Evolutionary conservation across 352 stramenopile species (phyloP).

Genomic region (Globisporangium cederbergense): DNA sequence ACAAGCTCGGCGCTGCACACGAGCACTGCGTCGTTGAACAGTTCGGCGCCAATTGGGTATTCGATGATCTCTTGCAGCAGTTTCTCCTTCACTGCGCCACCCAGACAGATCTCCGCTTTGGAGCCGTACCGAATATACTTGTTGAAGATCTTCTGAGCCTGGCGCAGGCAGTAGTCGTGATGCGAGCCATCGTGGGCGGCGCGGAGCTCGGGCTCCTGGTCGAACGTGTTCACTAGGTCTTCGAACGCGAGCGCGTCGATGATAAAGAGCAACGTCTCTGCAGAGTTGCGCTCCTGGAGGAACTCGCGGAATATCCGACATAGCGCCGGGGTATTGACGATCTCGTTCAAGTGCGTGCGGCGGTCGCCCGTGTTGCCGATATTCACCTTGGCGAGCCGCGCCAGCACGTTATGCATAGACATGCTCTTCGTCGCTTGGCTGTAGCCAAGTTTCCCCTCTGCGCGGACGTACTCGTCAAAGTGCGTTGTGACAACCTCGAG

Average conservation of each 20-base stretch:
- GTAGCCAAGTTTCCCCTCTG: slow-evolving; percentile 37
- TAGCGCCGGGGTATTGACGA: slow-evolving; percentile 43
- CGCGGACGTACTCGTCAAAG: slow-evolving; percentile 57
- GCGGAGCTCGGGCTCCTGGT: slow-evolving; percentile 17
- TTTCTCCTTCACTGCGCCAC: slow-evolving; percentile 39
- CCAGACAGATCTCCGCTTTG: slow-evolving; percentile 59
- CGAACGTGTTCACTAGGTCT: slow-evolving; percentile 58
- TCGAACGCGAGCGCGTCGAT: slow-evolving; percentile 66
- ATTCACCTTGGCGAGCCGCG: slow-evolving; percentile 39
- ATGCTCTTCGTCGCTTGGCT: slow-evolving; percentile 29
- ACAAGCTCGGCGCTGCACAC: slow-evolving; percentile 60
- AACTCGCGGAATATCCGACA: slow-evolving; percentile 62
- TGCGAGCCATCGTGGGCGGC: slow-evolving; percentile 25
- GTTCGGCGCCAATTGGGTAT: slow-evolving; percentile 37
- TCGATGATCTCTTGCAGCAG: slow-evolving; percentile 42
- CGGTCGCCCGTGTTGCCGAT: slow-evolving; percentile 35
- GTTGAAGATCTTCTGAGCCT: slow-evolving; percentile 75
- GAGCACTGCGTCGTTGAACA: slow-evolving; percentile 61
- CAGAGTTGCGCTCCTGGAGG: slow-evolving; percentile 46
- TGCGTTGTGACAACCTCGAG: slow-evolving; percentile 48
- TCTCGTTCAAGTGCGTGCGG: slow-evolving; percentile 42
- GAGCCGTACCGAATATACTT: slow-evolving; percentile 74
- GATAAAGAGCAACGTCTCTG: slow-evolving; percentile 64
- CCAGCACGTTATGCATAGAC: slow-evolving; percentile 56
- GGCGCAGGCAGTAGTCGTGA: slow-evolving; percentile 53